Evolutionary conservation across 2,329 filamentous ascomycete genomes (phyloP), one percentile per base, ranked within the genome.

Genomic region (Tricladium varicosporioides): DNA sequence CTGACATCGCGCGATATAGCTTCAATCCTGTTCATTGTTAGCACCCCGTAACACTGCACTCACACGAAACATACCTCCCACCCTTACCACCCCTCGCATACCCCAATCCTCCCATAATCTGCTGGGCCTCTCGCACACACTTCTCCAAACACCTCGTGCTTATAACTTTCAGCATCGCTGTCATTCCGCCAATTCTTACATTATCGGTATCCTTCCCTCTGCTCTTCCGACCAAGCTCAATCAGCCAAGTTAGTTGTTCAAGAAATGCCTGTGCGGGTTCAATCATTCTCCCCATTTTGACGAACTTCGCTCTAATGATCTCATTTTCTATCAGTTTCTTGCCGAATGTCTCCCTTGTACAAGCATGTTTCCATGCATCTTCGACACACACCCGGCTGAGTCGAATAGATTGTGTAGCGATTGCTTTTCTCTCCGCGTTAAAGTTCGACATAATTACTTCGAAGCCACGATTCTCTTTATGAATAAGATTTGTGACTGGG

Each of bases 241-340:
- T 65, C 48, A 69, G 33, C 65, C 65, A 82, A 5, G 80, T 81
- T 2, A 86, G 71, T 65, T 86, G 82, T 63, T 87, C 84, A 57
- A 86, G 68, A 72, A 83, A 86, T 0, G 83, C 80, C 70, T 81
- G 83, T 47, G 83, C 80, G 0, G 80, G 79, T 61, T 86, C 84
- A n/a, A 87, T 78, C 61, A 80, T 76, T 10, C 80, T 74, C 0
- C 81, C 82, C 51, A 86, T 76, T 36, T 78, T 82, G n/a, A 80
- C 77, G 13, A 87, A 75, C 66, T 87, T 86, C 16, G 78, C 74
- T 15, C 80, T 76, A 53, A 87, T 86, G 43, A 83, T 79, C 51
- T 85, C 81, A 64, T 81, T 80, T 11, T 78, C 69, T 52, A 85
- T 79, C 3, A 87, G 72, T 0, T 80, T 78, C 44, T 78, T 78